Base-by-base conservation (phyloP, 2,329 filamentous ascomycete species). In the Verticillium tricorpus region DNA sequence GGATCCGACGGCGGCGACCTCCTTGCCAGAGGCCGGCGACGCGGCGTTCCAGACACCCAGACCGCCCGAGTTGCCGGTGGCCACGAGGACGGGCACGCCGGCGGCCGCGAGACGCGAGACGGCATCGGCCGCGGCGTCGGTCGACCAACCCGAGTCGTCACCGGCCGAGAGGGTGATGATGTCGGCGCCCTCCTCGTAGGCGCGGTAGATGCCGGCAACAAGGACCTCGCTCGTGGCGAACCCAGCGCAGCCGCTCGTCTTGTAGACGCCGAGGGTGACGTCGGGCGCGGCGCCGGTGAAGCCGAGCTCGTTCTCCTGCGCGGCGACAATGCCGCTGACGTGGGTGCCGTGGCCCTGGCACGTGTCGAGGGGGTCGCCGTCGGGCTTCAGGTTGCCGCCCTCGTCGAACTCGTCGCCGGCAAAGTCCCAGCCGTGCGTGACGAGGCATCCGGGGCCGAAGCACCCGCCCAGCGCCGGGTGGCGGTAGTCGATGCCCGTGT, bases 381-480 rank as follows among this genome's bases (percentile, higher is more conserved):
- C 77, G 0, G 78, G 77, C 0, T 69, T 66, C 5, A 74, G 75
- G 2, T 61, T 59, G 25, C 65, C 61, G 28, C 70, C 70, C 22
- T 63, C 64, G 45, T 62, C 65, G 31, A 71, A 73, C 39, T 73
- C 71, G 59, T 81, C 77, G 5, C 78, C 80, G 8, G 78, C 73
- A 58, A 83, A 73, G 60, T 83, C 80, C 62, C 76, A 78, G 2
- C 82, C 82, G 62, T 76, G 76, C 7, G 74, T 72, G 14, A 85
- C 75, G 32, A 81, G 72, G 65, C 76, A 82, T 0, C 79, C 81
- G 17, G 73, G 66, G 2, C 82, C 82, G 63, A 84, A 84, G 58
- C 81, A 80, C 4, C 81, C 81, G 14, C 82, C 82, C 1, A 85
- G 76, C 8, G 80, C 79, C 14, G 80, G 80, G 62, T 82, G 81